Conservation (phyloP, 2,329 filamentous ascomycete genomes). For the Arthrobotrys sinensis region DNA sequence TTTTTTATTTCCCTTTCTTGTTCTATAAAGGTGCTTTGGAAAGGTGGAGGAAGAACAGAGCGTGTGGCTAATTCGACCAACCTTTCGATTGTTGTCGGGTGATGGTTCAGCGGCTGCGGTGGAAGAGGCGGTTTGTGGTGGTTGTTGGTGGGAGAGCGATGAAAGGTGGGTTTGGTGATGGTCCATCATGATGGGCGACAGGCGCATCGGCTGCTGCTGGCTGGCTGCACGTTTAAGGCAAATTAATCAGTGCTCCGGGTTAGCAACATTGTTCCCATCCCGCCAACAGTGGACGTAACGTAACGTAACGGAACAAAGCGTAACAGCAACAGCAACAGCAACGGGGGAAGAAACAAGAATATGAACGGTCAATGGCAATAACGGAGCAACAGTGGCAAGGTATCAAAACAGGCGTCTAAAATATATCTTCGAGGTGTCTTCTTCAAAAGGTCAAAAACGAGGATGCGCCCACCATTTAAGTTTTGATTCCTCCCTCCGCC, state of each 20-base stretch:
- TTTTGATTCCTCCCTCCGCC: slow-evolving; percentile 37
- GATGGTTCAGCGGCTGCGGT: slow-evolving; percentile 33
- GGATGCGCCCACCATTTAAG: slow-evolving; percentile 42
- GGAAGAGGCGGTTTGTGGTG: slow-evolving; percentile 30
- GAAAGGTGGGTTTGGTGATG: slow-evolving; percentile 52
- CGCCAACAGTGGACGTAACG: no score
- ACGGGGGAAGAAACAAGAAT: no score
- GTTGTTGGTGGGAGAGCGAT: slow-evolving; percentile 55
- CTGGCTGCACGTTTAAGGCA: neutral
- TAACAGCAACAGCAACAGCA: no score
- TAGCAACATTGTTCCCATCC: no score
- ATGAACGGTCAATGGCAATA: no score
- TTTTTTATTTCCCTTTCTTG: neutral
- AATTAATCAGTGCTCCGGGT: neutral
- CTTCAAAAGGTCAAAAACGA: neutral
- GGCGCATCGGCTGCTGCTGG: slow-evolving; percentile 38
- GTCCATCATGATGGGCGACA: slow-evolving; percentile 58
- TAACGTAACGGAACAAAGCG: no score
- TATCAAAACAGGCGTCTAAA: neutral
- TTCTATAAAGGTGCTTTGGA: neutral
- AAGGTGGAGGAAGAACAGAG: neutral
- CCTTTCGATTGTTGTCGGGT: slow-evolving; percentile 55
- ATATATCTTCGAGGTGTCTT: neutral
- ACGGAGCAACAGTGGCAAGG: no score
- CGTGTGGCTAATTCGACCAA: slow-evolving; percentile 20